Evolutionary conservation across 257 asterid genomes (phyloP).

Genomic region (Linderniella brevidens): DNA sequence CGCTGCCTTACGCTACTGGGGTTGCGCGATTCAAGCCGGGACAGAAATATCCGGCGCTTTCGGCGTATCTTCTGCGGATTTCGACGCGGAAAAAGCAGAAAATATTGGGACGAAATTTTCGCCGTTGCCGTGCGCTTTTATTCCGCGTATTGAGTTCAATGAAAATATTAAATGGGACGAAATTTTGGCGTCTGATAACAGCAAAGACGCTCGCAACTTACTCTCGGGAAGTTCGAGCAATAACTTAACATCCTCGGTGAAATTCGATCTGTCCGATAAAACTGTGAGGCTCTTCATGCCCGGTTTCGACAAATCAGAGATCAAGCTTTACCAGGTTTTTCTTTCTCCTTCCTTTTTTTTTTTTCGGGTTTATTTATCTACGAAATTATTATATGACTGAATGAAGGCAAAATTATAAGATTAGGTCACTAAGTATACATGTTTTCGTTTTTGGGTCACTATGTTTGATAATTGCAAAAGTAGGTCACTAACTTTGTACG

Average conservation of each 20-base stretch:
- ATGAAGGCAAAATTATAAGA: too few relatives aligned
- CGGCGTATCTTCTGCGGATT: slow-evolving; percentile 21
- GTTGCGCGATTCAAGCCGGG: slow-evolving; percentile 88
- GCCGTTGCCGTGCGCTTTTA: slow-evolving; percentile 45
- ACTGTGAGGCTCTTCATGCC: slow-evolving; percentile 86
- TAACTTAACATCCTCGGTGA: slow-evolving; percentile 24
- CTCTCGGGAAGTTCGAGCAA: slow-evolving; percentile 20
- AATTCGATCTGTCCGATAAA: slow-evolving; percentile 41
- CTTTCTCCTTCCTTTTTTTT: not conserved
- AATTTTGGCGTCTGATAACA: slow-evolving; percentile 20
- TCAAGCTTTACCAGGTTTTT: slow-evolving; percentile 80
- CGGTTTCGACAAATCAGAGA: slow-evolving; percentile 94
- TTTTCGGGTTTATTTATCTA: not conserved
- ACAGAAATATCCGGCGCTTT: slow-evolving; percentile 67
- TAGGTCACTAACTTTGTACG: too few relatives aligned
- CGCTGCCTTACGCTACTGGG: slow-evolving; percentile 74
- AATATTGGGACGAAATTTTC: slow-evolving; percentile 22
- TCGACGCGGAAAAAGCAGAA: slow-evolving; percentile 13
- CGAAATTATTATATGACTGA: too few relatives aligned
- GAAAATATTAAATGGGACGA: slow-evolving; percentile 36
- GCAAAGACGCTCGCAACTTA: slow-evolving; percentile 41
- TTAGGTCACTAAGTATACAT: too few relatives aligned
- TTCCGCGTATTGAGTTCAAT: slow-evolving; percentile 36
- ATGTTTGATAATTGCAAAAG: too few relatives aligned
- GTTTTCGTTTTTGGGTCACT: too few relatives aligned